Conservation (phyloP, 495 filamentous ascomycete genomes). For the Melanomma pulvis-pyrius region DNA sequence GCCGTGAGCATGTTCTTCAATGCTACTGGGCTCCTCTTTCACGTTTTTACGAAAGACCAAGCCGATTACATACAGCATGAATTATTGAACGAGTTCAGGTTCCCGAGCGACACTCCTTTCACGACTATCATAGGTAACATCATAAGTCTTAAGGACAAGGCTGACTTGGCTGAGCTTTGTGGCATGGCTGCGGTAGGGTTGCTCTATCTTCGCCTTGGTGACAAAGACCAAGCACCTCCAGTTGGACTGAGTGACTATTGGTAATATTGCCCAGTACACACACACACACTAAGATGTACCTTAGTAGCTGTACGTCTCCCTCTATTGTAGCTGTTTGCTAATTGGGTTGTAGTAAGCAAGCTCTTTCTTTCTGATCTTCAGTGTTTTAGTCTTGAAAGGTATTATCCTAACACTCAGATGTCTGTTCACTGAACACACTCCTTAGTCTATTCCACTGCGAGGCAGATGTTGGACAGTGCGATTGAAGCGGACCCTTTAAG, state of each 20-base stretch:
- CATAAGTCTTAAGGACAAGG: not conserved
- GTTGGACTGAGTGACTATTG: constrained; percentile 6
- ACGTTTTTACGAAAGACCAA: constrained; percentile 1
- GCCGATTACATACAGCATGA: constrained; percentile 1
- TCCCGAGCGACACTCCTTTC: not conserved
- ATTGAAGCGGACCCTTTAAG: constrained; percentile 7
- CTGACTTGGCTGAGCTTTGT: constrained; percentile 6
- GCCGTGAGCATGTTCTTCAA: constrained; percentile 14
- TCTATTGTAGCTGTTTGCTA: no score
- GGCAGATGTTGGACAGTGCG: constrained; percentile 6
- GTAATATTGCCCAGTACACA: no score
- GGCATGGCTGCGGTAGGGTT: constrained; percentile 13
- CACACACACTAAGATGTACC: no score
- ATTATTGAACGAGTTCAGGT: not conserved
- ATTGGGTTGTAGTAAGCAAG: no score
- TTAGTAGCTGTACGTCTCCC: no score
- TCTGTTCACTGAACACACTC: no score
- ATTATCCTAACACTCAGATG: no score
- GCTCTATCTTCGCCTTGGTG: not conserved
- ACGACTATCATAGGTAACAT: not conserved
- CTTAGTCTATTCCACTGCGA: constrained; percentile 11
- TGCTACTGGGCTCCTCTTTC: constrained; percentile 5
- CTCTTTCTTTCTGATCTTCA: no score
- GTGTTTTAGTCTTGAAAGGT: no score
- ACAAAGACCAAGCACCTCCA: not conserved